phyloP scores from a whole-genome alignment of 2,329 filamentous ascomycete species.

The Fusarium xylarioides region DNA sequence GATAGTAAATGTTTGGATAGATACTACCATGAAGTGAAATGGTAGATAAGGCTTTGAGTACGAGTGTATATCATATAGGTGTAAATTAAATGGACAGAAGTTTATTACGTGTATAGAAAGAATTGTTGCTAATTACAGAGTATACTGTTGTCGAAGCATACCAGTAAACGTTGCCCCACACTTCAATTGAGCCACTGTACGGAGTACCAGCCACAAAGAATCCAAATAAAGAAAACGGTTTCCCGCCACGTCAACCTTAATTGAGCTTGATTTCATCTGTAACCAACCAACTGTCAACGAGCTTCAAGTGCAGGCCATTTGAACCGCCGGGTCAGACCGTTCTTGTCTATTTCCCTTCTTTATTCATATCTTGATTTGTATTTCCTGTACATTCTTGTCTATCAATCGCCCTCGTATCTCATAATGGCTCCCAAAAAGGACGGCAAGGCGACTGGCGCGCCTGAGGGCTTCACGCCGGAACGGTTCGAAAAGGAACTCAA shows the following conservation, averaged over 20 bases:
- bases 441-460: conserved; percentile 34
- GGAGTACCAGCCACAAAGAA: conserved; percentile 34
- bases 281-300: conserved; percentile 37
- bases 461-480: conserved; percentile 56
- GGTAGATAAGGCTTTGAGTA: neutral
- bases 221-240: conserved; percentile 20
- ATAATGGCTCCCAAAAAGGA: conserved; percentile 38
- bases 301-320: conserved; percentile 48
- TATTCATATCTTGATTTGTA: neutral
- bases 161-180: neutral
- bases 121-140: neutral
- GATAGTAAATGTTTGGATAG: neutral
- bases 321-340: conserved; percentile 28
- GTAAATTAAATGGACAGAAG: neutral
- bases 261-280: conserved; percentile 18
- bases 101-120: neutral
- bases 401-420: neutral
- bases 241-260: conserved; percentile 38
- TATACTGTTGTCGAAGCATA: neutral
- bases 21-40: neutral
- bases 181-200: conserved; percentile 32
- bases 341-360: neutral
- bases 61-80: neutral
- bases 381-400: conserved; percentile 13
- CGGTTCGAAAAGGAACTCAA: conserved; percentile 65